Evolutionary conservation across 257 asterid genomes (phyloP).

Genomic region (Fraxinus cuspidata): DNA sequence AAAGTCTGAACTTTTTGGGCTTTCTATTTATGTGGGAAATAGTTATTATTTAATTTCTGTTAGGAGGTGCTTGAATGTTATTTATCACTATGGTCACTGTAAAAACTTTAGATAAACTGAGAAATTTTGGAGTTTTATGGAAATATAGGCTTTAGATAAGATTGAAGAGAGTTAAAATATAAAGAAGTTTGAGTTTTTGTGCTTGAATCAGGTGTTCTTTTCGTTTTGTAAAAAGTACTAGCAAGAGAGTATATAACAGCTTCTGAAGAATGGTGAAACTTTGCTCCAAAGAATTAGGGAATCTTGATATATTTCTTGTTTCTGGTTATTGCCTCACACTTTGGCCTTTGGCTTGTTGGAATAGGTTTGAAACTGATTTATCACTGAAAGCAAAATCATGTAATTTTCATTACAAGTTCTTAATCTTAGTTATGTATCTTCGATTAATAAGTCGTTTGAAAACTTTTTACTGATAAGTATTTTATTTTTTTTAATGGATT

Average conservation of each 20-base stretch:
- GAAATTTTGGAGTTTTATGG: background rate
- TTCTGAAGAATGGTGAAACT: background rate
- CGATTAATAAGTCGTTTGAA: background rate
- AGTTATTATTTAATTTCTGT: background rate
- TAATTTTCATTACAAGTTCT: background rate
- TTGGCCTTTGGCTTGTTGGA: background rate
- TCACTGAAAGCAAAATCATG: background rate
- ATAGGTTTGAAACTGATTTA: background rate
- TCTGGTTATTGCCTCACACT: background rate
- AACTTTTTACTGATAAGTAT: background rate
- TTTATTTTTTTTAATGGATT: no score
- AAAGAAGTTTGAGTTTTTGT: conserved; percentile 5
- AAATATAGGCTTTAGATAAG: background rate
- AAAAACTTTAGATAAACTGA: background rate
- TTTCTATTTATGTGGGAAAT: conserved; percentile 3
- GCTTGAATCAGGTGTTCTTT: conserved; percentile 11
- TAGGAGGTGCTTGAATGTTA: background rate
- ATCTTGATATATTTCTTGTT: background rate
- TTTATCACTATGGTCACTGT: background rate
- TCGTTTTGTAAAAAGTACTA: background rate
- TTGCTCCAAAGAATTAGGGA: background rate
- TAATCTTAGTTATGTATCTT: background rate
- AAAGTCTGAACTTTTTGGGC: background rate
- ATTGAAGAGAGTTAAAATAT: conserved; percentile 1
- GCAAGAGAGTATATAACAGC: background rate